Evolutionary conservation across 371 early-diverging fungal species (phyloP), one percentile per base, ranked within the genome.

Genomic region (Actinomortierella ambigua): DNA sequence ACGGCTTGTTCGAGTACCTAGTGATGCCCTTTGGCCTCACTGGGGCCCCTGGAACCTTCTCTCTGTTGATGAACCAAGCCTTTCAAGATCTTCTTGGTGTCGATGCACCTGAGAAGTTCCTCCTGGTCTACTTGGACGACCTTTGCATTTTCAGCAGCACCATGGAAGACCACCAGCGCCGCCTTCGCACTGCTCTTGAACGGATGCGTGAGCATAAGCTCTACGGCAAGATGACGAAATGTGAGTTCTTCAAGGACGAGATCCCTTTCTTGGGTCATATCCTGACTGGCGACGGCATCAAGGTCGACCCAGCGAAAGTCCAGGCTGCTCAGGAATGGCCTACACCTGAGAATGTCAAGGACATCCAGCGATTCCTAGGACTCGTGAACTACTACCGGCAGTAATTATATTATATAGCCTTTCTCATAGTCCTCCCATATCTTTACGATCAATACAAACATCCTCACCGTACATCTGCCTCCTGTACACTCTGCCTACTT

Each of bases 21-120:
- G 81, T 82, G 0, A 79, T 87, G 79, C 82, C 87, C 0, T 83
- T 87, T 63, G 84, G 82, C 0, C 59, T 82, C 20, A 61, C 54
- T 0, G 80, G 77, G 48, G 81, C 82, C 7, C 82, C 82, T 0
- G 61, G 68, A 11, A 73, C 77, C 0, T 87, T 86, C 53, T 81
- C 81, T 44, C 18, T 55, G 0, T n/a, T 63, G 5, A 81, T 88
- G 76, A 76, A 77, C 13, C 27, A 22, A 14, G 22, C 60, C 2
- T 26, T 73, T 22, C n/a, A 71, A 26, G 40, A 54, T 0, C 52
- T 84, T 0, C 69, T 88, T 0, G 53, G 41, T 17, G 20, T 53
- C 53, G 41, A 53, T 41, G n/a, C 58, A 68, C 41, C 15, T 77
- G 80, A 80, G 48, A 64, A 65, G 13, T 81, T 58, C 27, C 63